These are phyloP conservation scores for Agaricus sinodeliciosus DNA, from an alignment of 768 basidiomycete species.

Conservation along the genomic window DNA sequence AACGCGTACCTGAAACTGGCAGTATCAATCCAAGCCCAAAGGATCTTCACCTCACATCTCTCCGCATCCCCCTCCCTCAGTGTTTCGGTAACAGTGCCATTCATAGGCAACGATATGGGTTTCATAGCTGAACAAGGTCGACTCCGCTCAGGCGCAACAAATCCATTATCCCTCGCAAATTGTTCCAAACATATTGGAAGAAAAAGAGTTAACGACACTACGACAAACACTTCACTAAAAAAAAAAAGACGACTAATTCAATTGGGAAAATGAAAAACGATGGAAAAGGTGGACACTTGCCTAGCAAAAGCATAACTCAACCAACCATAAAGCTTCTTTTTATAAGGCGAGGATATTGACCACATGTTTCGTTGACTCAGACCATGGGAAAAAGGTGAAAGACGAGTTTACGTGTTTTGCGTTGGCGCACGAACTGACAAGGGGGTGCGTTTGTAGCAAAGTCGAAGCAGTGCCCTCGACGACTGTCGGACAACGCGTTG, in stretches of 20 bases:
- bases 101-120: conserved; percentile 10
- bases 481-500: too few relatives aligned
- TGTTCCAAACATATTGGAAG: conserved; percentile 82
- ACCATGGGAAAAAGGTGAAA: too few relatives aligned
- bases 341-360: conserved; percentile 18
- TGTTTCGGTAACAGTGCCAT: conserved; percentile 11
- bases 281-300: too few relatives aligned
- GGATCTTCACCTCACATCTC: conserved; percentile 77
- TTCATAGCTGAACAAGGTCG: conserved; percentile 42
- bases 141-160: conserved; percentile 59
- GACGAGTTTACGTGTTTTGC: too few relatives aligned
- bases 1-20: conserved; percentile 94
- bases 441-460: too few relatives aligned
- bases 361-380: neutral
- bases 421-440: too few relatives aligned
- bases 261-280: neutral
- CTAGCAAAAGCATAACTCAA: conserved; percentile 83
- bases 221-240: conserved; percentile 69
- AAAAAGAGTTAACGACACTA: conserved; percentile 76
- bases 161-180: conserved; percentile 87
- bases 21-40: conserved; percentile 83
- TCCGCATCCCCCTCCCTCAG: conserved; percentile 21
- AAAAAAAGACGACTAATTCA: neutral
- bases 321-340: conserved; percentile 62
- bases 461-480: too few relatives aligned